Evolutionary conservation across 345 rosid genomes (phyloP).

Genomic region (Punica granatum): DNA sequence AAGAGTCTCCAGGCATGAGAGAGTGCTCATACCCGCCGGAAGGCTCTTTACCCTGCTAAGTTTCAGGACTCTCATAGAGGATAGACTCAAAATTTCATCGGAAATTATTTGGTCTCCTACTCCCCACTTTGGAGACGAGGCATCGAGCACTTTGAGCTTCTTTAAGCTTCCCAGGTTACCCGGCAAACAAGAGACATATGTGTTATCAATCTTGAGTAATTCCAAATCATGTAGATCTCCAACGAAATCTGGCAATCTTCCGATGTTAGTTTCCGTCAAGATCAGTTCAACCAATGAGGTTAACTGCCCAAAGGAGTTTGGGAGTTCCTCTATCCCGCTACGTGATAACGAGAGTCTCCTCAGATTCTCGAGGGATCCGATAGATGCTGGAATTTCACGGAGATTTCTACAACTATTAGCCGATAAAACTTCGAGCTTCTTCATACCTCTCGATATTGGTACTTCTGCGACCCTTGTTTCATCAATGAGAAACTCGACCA

Average conservation of each 20-base stretch:
- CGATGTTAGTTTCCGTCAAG: not conserved
- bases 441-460: not conserved
- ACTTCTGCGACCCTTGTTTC: not conserved
- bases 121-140: not conserved
- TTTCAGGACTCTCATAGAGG: not conserved
- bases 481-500: not conserved
- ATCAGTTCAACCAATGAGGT: not conserved
- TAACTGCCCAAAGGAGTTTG: not conserved
- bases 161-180: not conserved
- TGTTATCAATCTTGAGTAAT: too few species aligned
- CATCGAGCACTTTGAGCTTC: not conserved
- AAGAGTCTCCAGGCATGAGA: not conserved
- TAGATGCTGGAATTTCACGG: not conserved
- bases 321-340: rapidly evolving
- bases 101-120: not conserved
- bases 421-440: not conserved
- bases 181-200: too few species aligned
- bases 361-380: not conserved
- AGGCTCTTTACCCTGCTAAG: not conserved
- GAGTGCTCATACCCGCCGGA: not conserved
- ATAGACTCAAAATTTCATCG: not conserved
- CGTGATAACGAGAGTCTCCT: not conserved
- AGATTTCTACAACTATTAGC: not conserved
- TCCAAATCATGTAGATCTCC: too few species aligned
- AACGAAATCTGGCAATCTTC: not conserved